Conservation (phyloP, 2,329 filamentous ascomycete species). For the Botrytis porri region DNA sequence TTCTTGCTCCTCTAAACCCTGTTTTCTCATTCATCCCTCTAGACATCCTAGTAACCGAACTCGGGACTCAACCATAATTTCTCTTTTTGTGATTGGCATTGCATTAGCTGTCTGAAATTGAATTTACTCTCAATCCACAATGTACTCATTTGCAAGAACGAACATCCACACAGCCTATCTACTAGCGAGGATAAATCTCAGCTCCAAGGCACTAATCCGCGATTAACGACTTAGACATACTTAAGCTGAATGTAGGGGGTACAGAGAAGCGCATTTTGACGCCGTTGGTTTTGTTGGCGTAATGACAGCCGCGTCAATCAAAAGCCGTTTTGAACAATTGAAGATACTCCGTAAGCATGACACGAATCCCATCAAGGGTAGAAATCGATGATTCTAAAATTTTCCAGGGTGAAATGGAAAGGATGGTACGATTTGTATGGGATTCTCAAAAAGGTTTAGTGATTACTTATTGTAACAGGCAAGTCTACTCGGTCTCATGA, state of each 20-base stretch:
- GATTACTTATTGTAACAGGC: neutral
- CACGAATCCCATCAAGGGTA: neutral
- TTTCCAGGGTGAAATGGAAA: neutral
- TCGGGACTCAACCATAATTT: conserved; percentile 8
- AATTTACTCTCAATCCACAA: neutral
- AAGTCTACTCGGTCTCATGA: conserved; percentile 13
- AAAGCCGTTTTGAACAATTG: neutral
- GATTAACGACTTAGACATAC: neutral
- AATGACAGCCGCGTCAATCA: conserved; percentile 6
- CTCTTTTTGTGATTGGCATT: conserved; percentile 8
- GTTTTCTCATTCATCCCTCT: neutral
- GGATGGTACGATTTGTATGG: neutral
- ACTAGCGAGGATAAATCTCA: conserved; percentile 6
- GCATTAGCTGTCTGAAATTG: conserved; percentile 10
- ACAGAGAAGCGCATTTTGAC: conserved; percentile 19
- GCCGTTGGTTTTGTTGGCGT: conserved; percentile 9
- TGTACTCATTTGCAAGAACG: neutral
- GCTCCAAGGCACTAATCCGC: conserved; percentile 2
- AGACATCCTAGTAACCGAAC: conserved; percentile 6
- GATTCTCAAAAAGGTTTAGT: neutral
- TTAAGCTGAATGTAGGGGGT: conserved; percentile 4
- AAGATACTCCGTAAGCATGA: neutral
- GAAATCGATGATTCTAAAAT: neutral
- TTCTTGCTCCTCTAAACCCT: conserved; percentile 1
- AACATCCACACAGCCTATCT: neutral